Evolutionary conservation across 805 yeast species (phyloP).

Genomic region (Isabelozyma gotoi): DNA sequence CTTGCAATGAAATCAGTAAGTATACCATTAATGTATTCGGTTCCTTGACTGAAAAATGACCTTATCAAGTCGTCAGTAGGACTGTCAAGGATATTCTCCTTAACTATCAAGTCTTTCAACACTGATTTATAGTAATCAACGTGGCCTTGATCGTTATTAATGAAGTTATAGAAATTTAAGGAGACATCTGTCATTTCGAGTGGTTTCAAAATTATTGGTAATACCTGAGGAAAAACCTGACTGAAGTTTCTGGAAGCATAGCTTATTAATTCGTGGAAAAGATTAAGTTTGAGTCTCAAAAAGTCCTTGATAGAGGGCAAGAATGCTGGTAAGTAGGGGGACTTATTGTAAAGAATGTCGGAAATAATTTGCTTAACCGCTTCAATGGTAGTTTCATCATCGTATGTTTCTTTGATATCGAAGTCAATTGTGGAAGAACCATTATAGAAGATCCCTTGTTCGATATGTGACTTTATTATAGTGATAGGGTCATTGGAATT

Average conservation of each 20-base stretch:
- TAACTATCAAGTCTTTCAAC: background rate
- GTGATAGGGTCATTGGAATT: slow-evolving; percentile 16
- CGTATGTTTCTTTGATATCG: slow-evolving; percentile 32
- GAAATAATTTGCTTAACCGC: slow-evolving; percentile 50
- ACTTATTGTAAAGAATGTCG: slow-evolving; percentile 58
- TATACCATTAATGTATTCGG: slow-evolving; percentile 22
- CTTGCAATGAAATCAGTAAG: slow-evolving; percentile 26
- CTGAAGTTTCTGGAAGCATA: slow-evolving; percentile 49
- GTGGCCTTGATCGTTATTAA: slow-evolving; percentile 9
- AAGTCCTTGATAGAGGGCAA: slow-evolving; percentile 52
- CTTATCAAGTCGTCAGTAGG: slow-evolving; percentile 21
- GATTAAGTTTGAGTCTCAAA: slow-evolving; percentile 47
- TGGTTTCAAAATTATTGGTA: slow-evolving; percentile 31
- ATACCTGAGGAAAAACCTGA: slow-evolving; percentile 31
- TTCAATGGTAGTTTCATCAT: slow-evolving; percentile 13
- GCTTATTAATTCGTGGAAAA: slow-evolving; percentile 43
- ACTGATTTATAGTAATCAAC: background rate
- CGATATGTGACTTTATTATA: slow-evolving; percentile 71
- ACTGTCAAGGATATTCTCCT: background rate
- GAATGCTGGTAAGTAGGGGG: slow-evolving; percentile 55
- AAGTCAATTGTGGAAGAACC: slow-evolving; percentile 46
- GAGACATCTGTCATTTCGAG: slow-evolving; percentile 47
- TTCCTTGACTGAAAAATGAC: slow-evolving; percentile 23
- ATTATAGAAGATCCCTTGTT: slow-evolving; percentile 77
- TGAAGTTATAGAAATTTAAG: slow-evolving; percentile 35